Base-by-base conservation (phyloP, 495 filamentous ascomycete species). In the Aspergillus nidulans region DNA sequence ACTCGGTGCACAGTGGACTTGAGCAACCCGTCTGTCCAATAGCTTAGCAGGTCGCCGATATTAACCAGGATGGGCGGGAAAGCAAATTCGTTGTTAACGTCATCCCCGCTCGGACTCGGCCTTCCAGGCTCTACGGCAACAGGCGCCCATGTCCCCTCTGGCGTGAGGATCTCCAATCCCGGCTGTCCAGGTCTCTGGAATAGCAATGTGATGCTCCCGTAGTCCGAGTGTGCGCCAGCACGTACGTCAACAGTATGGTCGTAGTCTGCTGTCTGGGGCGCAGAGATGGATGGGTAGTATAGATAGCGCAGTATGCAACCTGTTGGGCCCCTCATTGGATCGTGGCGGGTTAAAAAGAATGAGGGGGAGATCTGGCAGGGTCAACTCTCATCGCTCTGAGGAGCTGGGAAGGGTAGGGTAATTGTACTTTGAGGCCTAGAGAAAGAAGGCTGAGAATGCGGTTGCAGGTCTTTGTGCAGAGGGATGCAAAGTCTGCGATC, bases 1-100 rank as follows among this genome's bases (percentile, higher is more conserved):
- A 98, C 94, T 24, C 94, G 76, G 63, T 97, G 94, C 18, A 97
- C 85, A 0, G 94, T 96, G 43, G 84, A 88, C 57, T 87, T 84
- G 34, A 97, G 75, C 45, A 96, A 62, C 2, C 91, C 91, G 48
- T 85, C 84, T 1, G 94, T 97, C 94, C 94, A 98, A 63, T 95
- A 91, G 19, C 82, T 85, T 5, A 98, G 81, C 44, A 96, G 63
- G 64, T 98, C 94, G 2, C 92, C 94, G 28, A 96, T 92, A 62
- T 97, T 98, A 23, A 97, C 84, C 13, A 97, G 75, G 38, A 97
- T 91, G 0, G 94, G 90, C 23, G 88, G 86, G 38, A 78, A 75
- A 1, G 75, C 69, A 60, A 82, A 82, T 18, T 52, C 59, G 8
- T 9, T 16, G 8, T 49, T 19, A 25, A 47, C 59, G 10, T 12